Base-by-base conservation (phyloP, 352 stramenopile species). In the Globisporangium cederbergense region DNA sequence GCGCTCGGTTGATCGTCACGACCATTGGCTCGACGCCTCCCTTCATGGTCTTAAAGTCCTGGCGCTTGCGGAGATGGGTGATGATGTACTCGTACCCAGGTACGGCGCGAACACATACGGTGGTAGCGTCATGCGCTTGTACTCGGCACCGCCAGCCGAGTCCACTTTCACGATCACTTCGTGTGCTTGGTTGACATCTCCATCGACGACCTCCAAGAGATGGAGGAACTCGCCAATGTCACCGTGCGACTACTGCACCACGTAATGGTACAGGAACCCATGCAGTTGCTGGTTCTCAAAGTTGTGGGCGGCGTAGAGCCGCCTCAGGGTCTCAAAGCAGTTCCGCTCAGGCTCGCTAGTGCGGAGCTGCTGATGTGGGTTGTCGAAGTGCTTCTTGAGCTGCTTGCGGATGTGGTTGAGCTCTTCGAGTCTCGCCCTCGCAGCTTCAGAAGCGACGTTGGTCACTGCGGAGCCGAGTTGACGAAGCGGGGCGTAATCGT, bases 81-180 rank as follows among this genome's bases (percentile, higher is more conserved):
- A 42, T 40, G 2, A 61, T 52, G 7, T 53, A 40, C 13, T 30
- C 25, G 6, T 61, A 61, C 7, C 55, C 22, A 61, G 22, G 25
- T 53, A 61, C 40, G 55, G 51, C 2, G 40, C 40, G 28, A 52
- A 61, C 38, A 61, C 16, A 9, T 61, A 28, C 40, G 55, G 55
- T 13, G 40, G 55, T 5, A 61, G 20, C 22, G 10, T n/a, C 55
- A 61, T 20, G 16, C n/a, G 25, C 11, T 11, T 51, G 25, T 25
- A 49, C 9, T 61, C 25, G 25, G 25, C 25, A 28, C 25, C 40
- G 40, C 5, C 16, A 4, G 4, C 8, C 14, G 1, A 4, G 7
- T 54, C 25, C 18, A 18, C 7, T 3, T 20, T 18, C 22, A 62
- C 56, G 40, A 53, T 50, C 0, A 62, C 30, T 6, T 45, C 16